phyloP scores from a whole-genome alignment of 371 early-diverging fungal species.

The Mucor velutinosus region DNA sequence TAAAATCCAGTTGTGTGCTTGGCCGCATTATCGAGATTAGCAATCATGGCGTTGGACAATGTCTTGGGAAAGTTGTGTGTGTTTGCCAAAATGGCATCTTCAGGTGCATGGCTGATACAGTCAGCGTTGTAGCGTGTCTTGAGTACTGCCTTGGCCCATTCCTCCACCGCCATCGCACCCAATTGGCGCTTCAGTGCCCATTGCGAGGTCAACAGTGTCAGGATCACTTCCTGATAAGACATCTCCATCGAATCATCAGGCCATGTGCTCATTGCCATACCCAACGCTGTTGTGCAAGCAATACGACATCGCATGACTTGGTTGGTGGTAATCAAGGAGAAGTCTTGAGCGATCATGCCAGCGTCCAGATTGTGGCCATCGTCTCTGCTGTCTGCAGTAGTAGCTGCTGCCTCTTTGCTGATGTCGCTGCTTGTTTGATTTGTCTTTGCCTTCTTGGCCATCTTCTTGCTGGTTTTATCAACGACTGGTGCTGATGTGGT shows the following conservation, averaged over 20 bases:
- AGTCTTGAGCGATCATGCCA: constrained; percentile 91
- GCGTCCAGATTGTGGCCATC: constrained; percentile 78
- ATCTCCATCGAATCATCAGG: constrained; percentile 61
- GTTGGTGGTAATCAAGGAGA: constrained; percentile 77
- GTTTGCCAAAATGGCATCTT: constrained; percentile 42
- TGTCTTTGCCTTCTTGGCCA: constrained; percentile 22
- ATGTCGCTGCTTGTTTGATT: constrained; percentile 18
- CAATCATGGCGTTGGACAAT: constrained; percentile 56
- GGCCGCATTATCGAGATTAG: constrained; percentile 52
- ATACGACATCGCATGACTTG: constrained; percentile 84
- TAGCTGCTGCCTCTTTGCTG: constrained; percentile 14
- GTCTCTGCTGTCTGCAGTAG: not conserved
- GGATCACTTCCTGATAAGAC: constrained; percentile 53
- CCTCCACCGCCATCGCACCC: constrained; percentile 80
- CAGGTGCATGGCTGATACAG: constrained; percentile 44
- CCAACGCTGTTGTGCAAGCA: constrained; percentile 79
- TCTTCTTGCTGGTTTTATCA: constrained; percentile 17
- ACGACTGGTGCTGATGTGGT: constrained; percentile 10
- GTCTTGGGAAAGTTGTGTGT: constrained; percentile 52
- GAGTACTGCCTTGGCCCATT: constrained; percentile 70
- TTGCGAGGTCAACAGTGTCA: constrained; percentile 60
- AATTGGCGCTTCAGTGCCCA: constrained; percentile 85
- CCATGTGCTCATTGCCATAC: constrained; percentile 71
- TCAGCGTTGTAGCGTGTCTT: constrained; percentile 47
- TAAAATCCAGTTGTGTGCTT: constrained; percentile 50